Evolutionary conservation across 352 stramenopile species (phyloP).

Genomic region (Pythium brassicae): DNA sequence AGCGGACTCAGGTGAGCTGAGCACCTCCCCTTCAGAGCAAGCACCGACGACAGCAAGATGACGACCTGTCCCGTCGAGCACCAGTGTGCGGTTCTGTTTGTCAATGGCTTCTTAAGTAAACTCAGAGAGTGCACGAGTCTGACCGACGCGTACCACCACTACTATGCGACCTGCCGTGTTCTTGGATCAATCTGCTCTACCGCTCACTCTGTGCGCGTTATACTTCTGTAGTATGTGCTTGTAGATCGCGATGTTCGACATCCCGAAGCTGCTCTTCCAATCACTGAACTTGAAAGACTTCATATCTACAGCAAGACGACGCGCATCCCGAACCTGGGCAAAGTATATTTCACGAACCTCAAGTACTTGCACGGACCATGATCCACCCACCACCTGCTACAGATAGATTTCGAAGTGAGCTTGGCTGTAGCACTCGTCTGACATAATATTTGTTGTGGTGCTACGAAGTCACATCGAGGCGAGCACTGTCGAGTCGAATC

Average conservation of each 20-base stretch:
- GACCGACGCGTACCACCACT: not conserved
- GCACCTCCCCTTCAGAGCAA: not conserved
- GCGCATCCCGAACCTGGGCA: conserved; percentile 1
- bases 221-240: too few relatives aligned
- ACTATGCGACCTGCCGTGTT: not conserved
- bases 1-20: not conserved
- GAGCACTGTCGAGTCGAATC: conserved; percentile 2
- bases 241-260: conserved; percentile 15
- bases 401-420: not conserved
- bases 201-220: not conserved
- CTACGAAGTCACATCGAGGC: conserved; percentile 9
- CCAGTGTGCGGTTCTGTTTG: not conserved
- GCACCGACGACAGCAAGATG: too few relatives aligned
- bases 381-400: too few relatives aligned
- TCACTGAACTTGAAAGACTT: conserved; percentile 14
- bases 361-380: conserved; percentile 6
- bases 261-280: conserved; percentile 23
- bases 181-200: not conserved
- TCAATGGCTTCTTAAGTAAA: not conserved
- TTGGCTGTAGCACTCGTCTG: too few relatives aligned
- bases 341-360: not conserved
- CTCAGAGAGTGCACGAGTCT: conserved; percentile 3
- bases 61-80: too few relatives aligned
- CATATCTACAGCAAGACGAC: conserved; percentile 5
- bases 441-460: too few relatives aligned